A percentile compares a stretch with the other conserved stretches of the same genome.
Conservation (phyloP, 192 early-diverging fungal species). For the Coemansia sp. region DNA sequence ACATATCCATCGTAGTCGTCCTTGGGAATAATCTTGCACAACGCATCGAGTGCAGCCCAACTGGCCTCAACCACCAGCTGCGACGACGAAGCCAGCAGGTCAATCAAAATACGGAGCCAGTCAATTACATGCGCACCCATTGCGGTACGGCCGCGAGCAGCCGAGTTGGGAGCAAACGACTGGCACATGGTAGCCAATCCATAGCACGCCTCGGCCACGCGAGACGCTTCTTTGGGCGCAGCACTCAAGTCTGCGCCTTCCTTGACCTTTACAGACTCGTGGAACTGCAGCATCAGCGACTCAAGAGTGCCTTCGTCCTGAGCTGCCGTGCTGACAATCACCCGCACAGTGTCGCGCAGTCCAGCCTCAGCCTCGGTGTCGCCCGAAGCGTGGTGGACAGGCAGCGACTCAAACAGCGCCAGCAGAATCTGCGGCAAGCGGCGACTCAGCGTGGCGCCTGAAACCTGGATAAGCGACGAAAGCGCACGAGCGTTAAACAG, state of each 20-base stretch:
- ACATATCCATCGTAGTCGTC: constrained; percentile 86
- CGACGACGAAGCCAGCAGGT: constrained; percentile 63
- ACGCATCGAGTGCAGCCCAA: constrained; percentile 78
- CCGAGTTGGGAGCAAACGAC: constrained; percentile 40
- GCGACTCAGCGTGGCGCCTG: constrained; percentile 74
- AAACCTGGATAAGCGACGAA: constrained; percentile 85
- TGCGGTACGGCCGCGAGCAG: constrained; percentile 39
- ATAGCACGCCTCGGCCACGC: constrained; percentile 47
- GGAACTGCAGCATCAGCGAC: constrained; percentile 74
- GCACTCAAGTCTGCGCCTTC: constrained; percentile 26
- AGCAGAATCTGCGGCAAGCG: constrained; percentile 79
- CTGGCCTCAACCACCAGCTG: constrained; percentile 65
- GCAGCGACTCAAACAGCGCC: constrained; percentile 78
- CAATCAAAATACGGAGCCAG: constrained; percentile 77
- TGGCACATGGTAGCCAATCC: constrained; percentile 42
- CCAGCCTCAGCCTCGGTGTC: constrained; percentile 59
- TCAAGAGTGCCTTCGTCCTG: constrained; percentile 81
- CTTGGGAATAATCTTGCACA: constrained; percentile 82
- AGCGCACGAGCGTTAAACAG: constrained; percentile 92
- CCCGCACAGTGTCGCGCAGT: constrained; percentile 69
- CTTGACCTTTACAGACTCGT: constrained; percentile 66
- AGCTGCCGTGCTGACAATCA: constrained; percentile 70
- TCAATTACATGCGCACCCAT: constrained; percentile 69
- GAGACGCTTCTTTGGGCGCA: constrained; percentile 23
- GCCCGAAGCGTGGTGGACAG: constrained; percentile 61